A percentile compares a stretch with the other conserved stretches of the same genome.
phyloP scores from a whole-genome alignment of 371 early-diverging fungal species.

The Syncephalastrum monosporum region DNA sequence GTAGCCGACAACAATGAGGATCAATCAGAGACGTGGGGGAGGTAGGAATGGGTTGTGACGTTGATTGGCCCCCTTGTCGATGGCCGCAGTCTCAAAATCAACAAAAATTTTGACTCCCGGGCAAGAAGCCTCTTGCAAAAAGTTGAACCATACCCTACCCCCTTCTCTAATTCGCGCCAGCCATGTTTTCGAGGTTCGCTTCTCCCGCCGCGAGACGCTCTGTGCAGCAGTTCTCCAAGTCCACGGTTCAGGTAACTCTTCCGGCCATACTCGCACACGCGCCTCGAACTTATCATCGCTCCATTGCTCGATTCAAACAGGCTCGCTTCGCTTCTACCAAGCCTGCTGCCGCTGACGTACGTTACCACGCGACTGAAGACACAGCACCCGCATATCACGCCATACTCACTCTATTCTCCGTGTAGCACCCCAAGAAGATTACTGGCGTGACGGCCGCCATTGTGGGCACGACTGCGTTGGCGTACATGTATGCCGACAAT shows the following conservation, averaged over 20 bases:
- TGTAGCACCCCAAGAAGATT: conserved; percentile 45
- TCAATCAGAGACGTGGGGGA: too few relatives aligned
- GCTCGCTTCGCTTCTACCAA: conserved; percentile 50
- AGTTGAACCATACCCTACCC: too few relatives aligned
- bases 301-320: conserved; percentile 18
- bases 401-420: background rate
- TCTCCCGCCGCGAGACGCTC: conserved; percentile 42
- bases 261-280: background rate
- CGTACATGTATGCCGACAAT: conserved; percentile 50
- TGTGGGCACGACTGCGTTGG: conserved; percentile 56
- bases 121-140: too few relatives aligned
- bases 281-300: background rate
- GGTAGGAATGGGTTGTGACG: too few relatives aligned
- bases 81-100: too few relatives aligned
- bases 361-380: conserved; percentile 9
- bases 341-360: conserved; percentile 36
- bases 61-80: too few relatives aligned
- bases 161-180: too few relatives aligned
- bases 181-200: too few relatives aligned
- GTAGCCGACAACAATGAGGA: too few relatives aligned
- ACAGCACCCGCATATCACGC: background rate
- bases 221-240: conserved; percentile 40
- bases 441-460: conserved; percentile 57
- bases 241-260: conserved; percentile 38
- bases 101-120: too few relatives aligned